Evolutionary conservation across 768 basidiomycete genomes (phyloP).

Genomic region (Panellus pusillus): DNA sequence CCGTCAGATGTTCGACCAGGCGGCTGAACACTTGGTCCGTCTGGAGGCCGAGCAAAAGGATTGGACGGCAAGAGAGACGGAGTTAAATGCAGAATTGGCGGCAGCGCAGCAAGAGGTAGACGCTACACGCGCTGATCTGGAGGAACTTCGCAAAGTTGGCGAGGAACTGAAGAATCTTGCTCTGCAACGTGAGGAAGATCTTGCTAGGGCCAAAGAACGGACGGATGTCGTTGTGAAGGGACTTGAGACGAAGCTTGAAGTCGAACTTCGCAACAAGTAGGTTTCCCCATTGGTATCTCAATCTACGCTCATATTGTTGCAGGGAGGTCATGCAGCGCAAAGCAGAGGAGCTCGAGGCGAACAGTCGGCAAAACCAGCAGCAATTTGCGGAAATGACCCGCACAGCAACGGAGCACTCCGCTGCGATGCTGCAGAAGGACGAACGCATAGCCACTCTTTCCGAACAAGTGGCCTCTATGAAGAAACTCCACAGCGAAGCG

Average conservation of each 20-base stretch:
- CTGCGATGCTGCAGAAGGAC: constrained; percentile 76
- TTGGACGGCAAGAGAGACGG: constrained; percentile 64
- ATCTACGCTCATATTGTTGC: constrained; percentile 6
- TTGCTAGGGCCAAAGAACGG: constrained; percentile 71
- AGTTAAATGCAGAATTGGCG: constrained; percentile 57
- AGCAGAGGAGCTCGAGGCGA: constrained; percentile 61
- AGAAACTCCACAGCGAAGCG: constrained; percentile 53
- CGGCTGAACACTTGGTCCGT: constrained; percentile 81
- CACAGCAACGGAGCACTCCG: constrained; percentile 73
- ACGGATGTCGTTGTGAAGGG: constrained; percentile 65
- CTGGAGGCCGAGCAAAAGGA: constrained; percentile 76
- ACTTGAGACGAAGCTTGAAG: constrained; percentile 67
- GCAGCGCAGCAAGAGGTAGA: constrained; percentile 61
- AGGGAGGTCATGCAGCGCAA: constrained; percentile 69
- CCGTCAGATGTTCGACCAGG: constrained; percentile 74
- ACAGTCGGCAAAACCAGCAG: constrained; percentile 68
- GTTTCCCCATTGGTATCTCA: constrained; percentile 22
- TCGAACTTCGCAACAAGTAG: constrained; percentile 66
- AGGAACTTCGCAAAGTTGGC: constrained; percentile 60
- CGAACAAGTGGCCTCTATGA: constrained; percentile 53
- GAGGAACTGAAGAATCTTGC: constrained; percentile 73
- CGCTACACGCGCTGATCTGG: constrained; percentile 54
- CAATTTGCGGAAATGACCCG: constrained; percentile 79
- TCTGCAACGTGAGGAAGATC: constrained; percentile 77
- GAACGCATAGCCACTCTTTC: constrained; percentile 59